These are phyloP conservation scores for Podaxis sp. DNA, from an alignment of 768 basidiomycete species.

Conservation along the genomic window DNA sequence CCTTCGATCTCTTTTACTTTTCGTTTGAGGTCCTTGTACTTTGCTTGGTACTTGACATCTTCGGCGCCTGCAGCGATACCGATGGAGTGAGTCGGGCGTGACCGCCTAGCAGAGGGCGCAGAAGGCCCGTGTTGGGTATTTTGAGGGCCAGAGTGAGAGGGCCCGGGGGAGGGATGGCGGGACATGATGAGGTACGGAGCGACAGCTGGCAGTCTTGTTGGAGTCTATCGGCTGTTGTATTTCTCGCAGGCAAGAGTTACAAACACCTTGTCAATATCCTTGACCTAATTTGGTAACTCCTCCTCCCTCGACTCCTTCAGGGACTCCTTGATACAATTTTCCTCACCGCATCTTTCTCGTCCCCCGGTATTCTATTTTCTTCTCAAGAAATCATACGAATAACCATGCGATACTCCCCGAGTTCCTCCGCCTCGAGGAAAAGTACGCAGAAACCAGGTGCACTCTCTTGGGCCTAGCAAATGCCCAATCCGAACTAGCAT, in stretches of 20 bases:
- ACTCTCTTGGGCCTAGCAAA: not conserved
- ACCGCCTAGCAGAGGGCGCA: conserved; percentile 38
- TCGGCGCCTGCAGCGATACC: conserved; percentile 80
- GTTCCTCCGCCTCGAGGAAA: conserved; percentile 6
- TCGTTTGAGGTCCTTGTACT: conserved; percentile 86
- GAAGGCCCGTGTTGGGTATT: conserved; percentile 20
- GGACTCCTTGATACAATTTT: conserved; percentile 9
- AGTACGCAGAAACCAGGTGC: not conserved
- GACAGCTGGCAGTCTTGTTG: conserved; percentile 31
- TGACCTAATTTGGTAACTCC: conserved; percentile 15
- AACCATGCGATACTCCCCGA: not conserved
- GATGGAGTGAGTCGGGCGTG: conserved; percentile 49
- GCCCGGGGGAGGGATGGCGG: conserved; percentile 56
- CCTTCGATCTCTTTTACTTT: conserved; percentile 87
- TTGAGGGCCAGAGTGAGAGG: conserved; percentile 40
- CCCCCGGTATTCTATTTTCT: not conserved
- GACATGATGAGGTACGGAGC: conserved; percentile 62
- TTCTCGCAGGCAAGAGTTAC: conserved; percentile 21
- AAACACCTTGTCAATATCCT: conserved; percentile 19
- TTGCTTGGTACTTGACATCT: conserved; percentile 83
- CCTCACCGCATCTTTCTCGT: conserved; percentile 3
- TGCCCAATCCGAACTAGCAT: not conserved
- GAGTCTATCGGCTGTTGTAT: conserved; percentile 22
- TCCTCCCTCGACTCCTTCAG: conserved; percentile 11
- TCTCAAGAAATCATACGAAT: not conserved